These are phyloP conservation scores for Cladosporium halotolerans DNA, from an alignment of 2,329 filamentous ascomycete genomes.

Conservation along the genomic window DNA sequence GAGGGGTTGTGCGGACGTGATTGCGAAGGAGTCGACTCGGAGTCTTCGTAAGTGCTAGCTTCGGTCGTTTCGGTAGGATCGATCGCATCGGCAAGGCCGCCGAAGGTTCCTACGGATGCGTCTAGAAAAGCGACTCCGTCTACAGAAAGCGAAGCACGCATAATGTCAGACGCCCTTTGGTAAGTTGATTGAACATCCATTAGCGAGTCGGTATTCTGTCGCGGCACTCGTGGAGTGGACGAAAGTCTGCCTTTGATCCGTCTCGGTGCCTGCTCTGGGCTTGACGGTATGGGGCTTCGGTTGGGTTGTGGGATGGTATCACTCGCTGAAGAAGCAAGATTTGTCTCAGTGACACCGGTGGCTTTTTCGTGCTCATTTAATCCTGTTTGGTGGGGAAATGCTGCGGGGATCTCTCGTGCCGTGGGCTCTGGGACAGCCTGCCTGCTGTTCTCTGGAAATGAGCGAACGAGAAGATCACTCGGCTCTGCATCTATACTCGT, in stretches of 20 bases:
- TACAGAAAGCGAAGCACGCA: constrained; percentile 42
- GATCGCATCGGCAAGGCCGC: constrained; percentile 16
- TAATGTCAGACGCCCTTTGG: constrained; percentile 41
- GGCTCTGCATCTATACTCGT: neutral
- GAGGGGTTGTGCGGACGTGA: neutral
- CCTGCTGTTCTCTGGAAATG: neutral
- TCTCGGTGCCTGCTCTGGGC: neutral
- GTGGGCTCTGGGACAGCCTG: neutral
- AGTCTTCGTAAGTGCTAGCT: neutral
- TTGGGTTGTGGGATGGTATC: neutral
- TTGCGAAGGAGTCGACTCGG: neutral
- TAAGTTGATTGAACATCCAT: constrained; percentile 34
- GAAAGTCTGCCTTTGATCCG: neutral
- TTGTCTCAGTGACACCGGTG: neutral
- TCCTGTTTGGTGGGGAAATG: neutral
- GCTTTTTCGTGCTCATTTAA: neutral
- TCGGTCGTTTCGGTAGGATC: neutral
- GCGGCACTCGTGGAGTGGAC: neutral
- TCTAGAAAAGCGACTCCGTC: constrained; percentile 44
- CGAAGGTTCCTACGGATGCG: constrained; percentile 25
- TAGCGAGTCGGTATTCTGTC: neutral
- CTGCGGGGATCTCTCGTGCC: neutral
- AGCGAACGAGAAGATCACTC: neutral
- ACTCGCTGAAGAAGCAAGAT: neutral
- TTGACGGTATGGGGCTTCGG: neutral